Base-by-base conservation (phyloP, 495 filamentous ascomycete species). In the Pyrenopolyporus hunteri region DNA sequence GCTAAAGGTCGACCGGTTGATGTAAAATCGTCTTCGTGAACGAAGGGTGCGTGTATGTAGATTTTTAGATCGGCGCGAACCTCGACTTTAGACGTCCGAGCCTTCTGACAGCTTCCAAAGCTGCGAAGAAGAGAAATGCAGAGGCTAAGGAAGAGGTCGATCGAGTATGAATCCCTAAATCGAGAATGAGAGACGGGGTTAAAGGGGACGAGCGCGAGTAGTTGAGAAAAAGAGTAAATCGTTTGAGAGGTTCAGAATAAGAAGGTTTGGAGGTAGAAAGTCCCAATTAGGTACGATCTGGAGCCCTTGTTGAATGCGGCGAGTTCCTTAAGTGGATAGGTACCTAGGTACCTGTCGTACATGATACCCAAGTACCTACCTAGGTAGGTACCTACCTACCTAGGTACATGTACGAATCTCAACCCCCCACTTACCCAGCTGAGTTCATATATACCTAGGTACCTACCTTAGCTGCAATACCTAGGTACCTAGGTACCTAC, bases 181-280 rank as follows among this genome's bases (percentile, higher is more conserved):
- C 54, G 43, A 55, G 49, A 59, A 58, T 48, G 54, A 59, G 35
- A 47, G 51, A 58, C 52, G 17, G 29, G 47, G 28, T 20, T 25
- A 23, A 36, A n/a, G 14, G 10, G 26, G 36, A 19, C 10, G 29
- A 47, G 48, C 8, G 44, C 35, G 22, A 39, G 25, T 16, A 40
- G 25, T 9, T 36, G 33, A 10, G 19, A 36, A 59, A 23, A 23
- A 50, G 14, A 32, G 11, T 26, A 22, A 46, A 51, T 3, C 25
- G 3, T 17, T 33, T 44, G n/a, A n/a, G 23, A 23, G 16, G 20
- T 39, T 52, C 20, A 45, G 23, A 32, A 22, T 8, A 49, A 35
- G 17, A 45, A 42, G 9, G 37, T 42, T 11, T 29, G 26, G 43
- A 20, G 17, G 13, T 43, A 23, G 23, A 59, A 40, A 51, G 35